Conservation (phyloP, 2,329 filamentous ascomycete species). For the Thelonectria rubi region DNA sequence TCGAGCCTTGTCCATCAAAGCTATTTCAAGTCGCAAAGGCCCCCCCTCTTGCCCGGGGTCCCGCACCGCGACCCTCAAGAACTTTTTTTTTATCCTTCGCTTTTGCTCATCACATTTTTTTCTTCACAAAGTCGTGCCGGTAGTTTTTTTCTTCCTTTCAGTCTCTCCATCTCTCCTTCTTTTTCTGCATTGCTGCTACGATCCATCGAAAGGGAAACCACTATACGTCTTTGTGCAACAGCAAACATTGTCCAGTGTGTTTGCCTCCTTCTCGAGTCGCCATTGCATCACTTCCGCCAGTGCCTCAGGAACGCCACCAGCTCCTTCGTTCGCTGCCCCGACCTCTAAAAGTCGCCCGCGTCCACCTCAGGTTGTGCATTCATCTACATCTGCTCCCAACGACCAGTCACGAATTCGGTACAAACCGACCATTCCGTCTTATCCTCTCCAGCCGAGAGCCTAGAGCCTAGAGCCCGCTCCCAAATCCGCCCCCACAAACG, state of each 20-base stretch:
- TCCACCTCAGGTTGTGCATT: background rate
- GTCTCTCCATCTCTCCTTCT: background rate
- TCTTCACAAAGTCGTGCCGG: conserved; percentile 11
- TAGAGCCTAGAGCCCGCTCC: conserved; percentile 10
- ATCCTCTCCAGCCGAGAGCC: too few species aligned
- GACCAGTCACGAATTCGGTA: background rate
- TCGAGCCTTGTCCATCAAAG: background rate
- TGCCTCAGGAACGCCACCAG: background rate
- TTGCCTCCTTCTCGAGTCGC: conserved; percentile 30
- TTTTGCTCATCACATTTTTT: conserved; percentile 1
- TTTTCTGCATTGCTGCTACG: background rate
- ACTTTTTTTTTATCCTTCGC: conserved; percentile 20
- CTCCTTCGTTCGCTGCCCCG: background rate
- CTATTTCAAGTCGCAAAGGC: conserved; percentile 34
- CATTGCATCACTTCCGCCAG: conserved; percentile 13
- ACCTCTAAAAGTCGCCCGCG: conserved; percentile 12
- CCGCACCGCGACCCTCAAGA: conserved; percentile 32
- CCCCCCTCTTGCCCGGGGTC: conserved; percentile 32
- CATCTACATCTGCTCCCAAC: background rate
- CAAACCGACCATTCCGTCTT: too few species aligned
- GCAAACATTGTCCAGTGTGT: conserved; percentile 16
- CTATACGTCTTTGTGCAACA: background rate
- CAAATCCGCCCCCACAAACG: conserved; percentile 27
- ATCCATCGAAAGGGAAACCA: conserved; percentile 18
- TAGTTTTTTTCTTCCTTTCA: conserved; percentile 6